Base-by-base conservation (phyloP, 2,329 filamentous ascomycete species). In the Pseudogymnoascus pannorum region DNA sequence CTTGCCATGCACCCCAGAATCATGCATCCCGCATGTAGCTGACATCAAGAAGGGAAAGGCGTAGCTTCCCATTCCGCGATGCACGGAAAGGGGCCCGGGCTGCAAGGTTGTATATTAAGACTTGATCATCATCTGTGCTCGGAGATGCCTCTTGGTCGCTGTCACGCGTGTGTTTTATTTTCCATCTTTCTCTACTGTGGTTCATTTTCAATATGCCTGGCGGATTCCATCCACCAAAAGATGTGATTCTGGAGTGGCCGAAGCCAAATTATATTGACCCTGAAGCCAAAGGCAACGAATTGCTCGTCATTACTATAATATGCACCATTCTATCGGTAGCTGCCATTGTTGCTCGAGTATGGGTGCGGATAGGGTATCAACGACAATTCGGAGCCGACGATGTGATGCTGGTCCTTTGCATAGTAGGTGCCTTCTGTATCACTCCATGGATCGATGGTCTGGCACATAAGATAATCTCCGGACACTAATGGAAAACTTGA, bases 351-450 rank as follows among this genome's bases (percentile, higher is more conserved):
- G 48, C 48, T 18, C 48, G 48, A 31, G 48, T 54, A 14, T 54
- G 48, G 48, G 24, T 54, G 26, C 24, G 48, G 16, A 12, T 54
- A 31, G 8, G 26, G 26, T 54, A 54, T 54, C 48, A 54, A 31
- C 26, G n/a, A 31, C 48, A 54, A 4, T 31, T 54, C 26, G 26
- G 48, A 16, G 48, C 48, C n/a, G 48, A 54, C 16, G 48, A 54
- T 54, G n/a, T 54, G n/a, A 54, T 31, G 48, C 48, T 54, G 24
- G 48, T 54, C 24, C 48, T 54, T 18, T 54, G 48, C 48, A 54
- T 54, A 7, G 48, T 54, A 54, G 1, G 26, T 26, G n/a, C 9
- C 2, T 54, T 31, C 31, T 16, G n/a, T 54, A 3, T 31, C 48
- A 18, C n/a, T 31, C 22, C 14, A 8, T 7, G n/a, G n/a, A 31